Conservation (phyloP, 192 early-diverging fungal genomes). For the Umbelopsis sp. region DNA sequence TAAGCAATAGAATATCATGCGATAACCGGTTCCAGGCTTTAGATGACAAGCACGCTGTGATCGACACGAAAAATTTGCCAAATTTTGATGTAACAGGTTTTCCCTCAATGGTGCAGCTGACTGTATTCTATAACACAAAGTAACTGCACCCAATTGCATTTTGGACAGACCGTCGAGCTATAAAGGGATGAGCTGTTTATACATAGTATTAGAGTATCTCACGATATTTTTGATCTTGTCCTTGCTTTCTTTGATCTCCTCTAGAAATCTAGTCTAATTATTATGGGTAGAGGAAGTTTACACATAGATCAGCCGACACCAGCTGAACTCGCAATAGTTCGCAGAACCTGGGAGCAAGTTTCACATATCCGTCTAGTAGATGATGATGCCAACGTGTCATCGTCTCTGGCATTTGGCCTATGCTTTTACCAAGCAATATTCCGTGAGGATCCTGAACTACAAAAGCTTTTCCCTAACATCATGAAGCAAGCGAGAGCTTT, state of each 20-base stretch:
- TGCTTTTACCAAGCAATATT: constrained; percentile 27
- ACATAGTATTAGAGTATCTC: neutral
- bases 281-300: neutral
- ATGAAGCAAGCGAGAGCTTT: constrained; percentile 33
- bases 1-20: neutral
- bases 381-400: constrained; percentile 19
- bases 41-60: neutral
- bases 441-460: constrained; percentile 23
- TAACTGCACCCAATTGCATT: too few species aligned
- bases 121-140: too few species aligned
- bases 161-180: too few species aligned
- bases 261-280: neutral
- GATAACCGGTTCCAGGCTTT: neutral
- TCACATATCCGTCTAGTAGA: constrained; percentile 11
- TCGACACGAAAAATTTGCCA: neutral
- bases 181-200: too few species aligned
- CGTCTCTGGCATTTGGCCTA: constrained; percentile 27
- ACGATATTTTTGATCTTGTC: neutral
- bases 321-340: constrained; percentile 23
- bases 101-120: neutral
- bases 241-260: neutral
- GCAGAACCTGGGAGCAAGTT: constrained; percentile 20
- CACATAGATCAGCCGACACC: constrained; percentile 15
- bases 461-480: constrained; percentile 21
- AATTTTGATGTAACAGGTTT: neutral